Conservation (phyloP, 179 eudicot species). For the Carnegiea gigantea region DNA sequence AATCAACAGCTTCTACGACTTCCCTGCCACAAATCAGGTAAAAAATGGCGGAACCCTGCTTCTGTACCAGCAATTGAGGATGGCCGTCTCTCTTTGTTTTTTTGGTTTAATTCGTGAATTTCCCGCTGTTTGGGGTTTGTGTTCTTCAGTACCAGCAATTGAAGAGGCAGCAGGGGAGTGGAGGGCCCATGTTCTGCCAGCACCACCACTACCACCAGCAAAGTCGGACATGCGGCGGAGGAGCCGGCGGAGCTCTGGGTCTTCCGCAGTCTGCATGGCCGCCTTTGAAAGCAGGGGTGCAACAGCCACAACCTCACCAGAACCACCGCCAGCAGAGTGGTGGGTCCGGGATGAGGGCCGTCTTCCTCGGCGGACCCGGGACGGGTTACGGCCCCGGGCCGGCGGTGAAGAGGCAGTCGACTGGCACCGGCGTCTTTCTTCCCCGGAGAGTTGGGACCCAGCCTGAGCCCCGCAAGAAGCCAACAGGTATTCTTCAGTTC, state of each 20-base stretch:
- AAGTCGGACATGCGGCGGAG: constrained; percentile 18
- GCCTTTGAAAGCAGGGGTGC: constrained; percentile 36
- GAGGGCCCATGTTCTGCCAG: constrained; percentile 15
- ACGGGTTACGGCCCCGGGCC: constrained; percentile 22
- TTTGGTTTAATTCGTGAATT: neutral
- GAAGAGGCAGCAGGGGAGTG: constrained; percentile 32
- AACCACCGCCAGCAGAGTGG: constrained; percentile 14
- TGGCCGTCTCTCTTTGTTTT: no score
- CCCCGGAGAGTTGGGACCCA: constrained; percentile 51
- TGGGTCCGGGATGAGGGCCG: constrained; percentile 49
- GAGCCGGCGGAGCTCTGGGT: constrained; percentile 20
- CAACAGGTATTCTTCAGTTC: constrained; percentile 38
- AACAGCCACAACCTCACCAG: constrained; percentile 26
- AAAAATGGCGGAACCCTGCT: no score
- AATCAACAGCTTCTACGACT: constrained; percentile 35
- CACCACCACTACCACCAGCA: constrained; percentile 20
- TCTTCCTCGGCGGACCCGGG: constrained; percentile 47
- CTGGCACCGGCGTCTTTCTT: constrained; percentile 87
- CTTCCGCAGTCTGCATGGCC: constrained; percentile 62
- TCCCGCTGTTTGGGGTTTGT: neutral
- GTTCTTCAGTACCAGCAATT: constrained; percentile 27
- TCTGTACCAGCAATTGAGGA: no score
- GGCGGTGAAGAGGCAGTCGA: constrained; percentile 44
- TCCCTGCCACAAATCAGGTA: constrained; percentile 46
- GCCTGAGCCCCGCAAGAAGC: constrained; percentile 54